Evolutionary conservation across 139 green algal species (phyloP).

Genomic region (Prasinococcaceae sp.): DNA sequence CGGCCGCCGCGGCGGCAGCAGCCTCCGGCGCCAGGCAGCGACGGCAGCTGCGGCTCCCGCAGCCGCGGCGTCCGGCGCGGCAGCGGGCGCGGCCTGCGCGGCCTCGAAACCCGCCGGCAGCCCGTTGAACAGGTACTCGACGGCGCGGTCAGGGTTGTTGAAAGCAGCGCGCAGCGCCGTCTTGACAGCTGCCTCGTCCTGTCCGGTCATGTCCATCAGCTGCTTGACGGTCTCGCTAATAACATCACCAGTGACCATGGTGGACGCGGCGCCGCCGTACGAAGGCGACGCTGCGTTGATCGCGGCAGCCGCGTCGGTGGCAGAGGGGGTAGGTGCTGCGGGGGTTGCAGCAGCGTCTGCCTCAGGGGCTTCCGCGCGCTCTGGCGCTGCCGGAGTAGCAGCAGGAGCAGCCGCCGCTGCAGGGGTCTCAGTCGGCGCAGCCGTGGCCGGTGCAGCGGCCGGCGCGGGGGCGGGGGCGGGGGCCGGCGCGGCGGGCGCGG

Average conservation of each 20-base stretch:
- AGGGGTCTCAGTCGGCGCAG: constrained; percentile 15
- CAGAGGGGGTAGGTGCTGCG: not conserved
- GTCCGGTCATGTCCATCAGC: constrained; percentile 92
- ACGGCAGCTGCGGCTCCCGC: not conserved
- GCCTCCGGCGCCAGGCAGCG: constrained; percentile 7
- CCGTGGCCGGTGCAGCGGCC: constrained; percentile 10
- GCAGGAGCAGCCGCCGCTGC: constrained; percentile 8
- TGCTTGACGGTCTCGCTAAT: constrained; percentile 51
- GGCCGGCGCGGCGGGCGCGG: constrained; percentile 13
- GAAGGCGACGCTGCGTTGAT: not conserved
- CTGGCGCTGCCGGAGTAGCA: constrained; percentile 12
- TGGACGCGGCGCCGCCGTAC: constrained; percentile 35
- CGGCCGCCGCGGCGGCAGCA: constrained; percentile 8
- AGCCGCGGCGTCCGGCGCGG: not conserved
- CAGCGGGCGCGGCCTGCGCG: not conserved
- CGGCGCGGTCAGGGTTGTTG: constrained; percentile 97
- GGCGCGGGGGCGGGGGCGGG: constrained; percentile 12
- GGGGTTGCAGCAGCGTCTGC: not conserved
- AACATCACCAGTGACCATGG: constrained; percentile 48
- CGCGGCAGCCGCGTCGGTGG: not conserved
- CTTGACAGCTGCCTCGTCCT: constrained; percentile 27
- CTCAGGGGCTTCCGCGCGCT: not conserved
- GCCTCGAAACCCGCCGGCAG: not conserved
- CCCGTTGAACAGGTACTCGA: constrained; percentile 95
- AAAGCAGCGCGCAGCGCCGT: constrained; percentile 87